Percentiles rank a stretch among this genome's conserved stretches.
phyloP scores from a whole-genome alignment of 1,284 basidiomycete species.

The Ceratobasidium sp. region DNA sequence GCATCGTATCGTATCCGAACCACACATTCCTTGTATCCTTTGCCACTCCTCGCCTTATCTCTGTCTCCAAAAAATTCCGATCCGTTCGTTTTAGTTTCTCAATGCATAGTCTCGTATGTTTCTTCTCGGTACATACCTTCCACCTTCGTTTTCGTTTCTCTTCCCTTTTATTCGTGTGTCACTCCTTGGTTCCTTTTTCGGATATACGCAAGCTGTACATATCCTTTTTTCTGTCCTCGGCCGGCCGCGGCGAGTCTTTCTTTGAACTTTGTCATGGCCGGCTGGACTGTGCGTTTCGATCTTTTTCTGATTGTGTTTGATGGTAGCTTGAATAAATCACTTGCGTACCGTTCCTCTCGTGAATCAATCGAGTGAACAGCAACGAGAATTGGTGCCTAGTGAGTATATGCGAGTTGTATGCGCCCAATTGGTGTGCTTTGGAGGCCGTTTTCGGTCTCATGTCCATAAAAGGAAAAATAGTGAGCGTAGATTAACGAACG shows the following conservation, averaged over 20 bases:
- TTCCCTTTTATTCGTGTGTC: conserved; percentile 1
- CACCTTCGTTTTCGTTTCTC: conserved; percentile 7
- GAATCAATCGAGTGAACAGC: background rate
- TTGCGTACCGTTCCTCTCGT: background rate
- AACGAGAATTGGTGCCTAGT: too few relatives aligned
- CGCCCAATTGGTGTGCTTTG: background rate
- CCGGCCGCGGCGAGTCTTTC: conserved; percentile 19
- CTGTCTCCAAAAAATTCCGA: background rate
- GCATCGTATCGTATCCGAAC: conserved; percentile 13
- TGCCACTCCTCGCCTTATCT: conserved; percentile 3
- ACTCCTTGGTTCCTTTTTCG: conserved; percentile 14
- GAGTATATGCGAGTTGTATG: background rate
- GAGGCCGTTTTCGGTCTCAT: background rate
- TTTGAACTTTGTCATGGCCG: conserved; percentile 8
- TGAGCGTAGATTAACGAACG: background rate
- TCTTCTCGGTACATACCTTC: conserved; percentile 3
- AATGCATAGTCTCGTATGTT: conserved; percentile 1
- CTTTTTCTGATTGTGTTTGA: background rate
- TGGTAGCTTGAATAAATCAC: conserved; percentile 20
- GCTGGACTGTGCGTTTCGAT: conserved; percentile 19
- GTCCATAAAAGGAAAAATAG: background rate
- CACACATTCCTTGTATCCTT: conserved; percentile 36
- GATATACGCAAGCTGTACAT: conserved; percentile 14
- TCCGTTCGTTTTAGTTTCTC: conserved; percentile 23
- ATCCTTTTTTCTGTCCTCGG: conserved; percentile 3